phyloP scores from a whole-genome alignment of 495 filamentous ascomycete species.

The Penicillium tannophilum region DNA sequence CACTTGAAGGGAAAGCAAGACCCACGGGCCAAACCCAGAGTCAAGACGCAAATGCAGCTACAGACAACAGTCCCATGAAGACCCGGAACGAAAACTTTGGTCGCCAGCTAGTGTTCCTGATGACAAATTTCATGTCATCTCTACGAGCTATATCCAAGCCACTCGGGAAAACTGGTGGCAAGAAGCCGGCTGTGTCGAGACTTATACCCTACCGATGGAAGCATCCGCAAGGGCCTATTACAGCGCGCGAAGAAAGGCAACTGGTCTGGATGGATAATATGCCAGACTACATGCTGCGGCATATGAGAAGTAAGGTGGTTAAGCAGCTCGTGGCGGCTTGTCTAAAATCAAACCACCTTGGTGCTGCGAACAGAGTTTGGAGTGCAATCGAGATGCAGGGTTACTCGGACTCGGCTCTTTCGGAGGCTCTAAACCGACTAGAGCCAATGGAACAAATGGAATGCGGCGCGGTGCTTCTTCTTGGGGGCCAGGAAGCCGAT shows the following conservation, averaged over 20 bases:
- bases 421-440: conserved; percentile 26
- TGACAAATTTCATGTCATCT: conserved; percentile 32
- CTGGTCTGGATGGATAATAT: conserved; percentile 70
- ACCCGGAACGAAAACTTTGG: conserved; percentile 8
- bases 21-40: background rate
- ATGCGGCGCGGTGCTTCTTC: conserved; percentile 34
- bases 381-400: conserved; percentile 28
- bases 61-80: background rate
- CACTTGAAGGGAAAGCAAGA: conserved; percentile 6
- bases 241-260: conserved; percentile 24
- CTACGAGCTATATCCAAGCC: conserved; percentile 21
- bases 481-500: conserved; percentile 13
- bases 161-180: conserved; percentile 14
- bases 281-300: conserved; percentile 57
- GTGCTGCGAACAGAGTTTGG: conserved; percentile 38
- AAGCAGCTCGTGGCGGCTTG: conserved; percentile 34
- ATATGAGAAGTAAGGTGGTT: conserved; percentile 52
- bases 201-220: conserved; percentile 43
- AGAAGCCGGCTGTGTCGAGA: conserved; percentile 20
- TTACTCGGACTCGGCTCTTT: conserved; percentile 32
- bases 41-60: background rate
- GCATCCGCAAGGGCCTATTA: conserved; percentile 35
- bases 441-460: conserved; percentile 32
- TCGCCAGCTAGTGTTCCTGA: conserved; percentile 29
- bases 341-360: conserved; percentile 19